Base-by-base conservation (phyloP, 75 land plant genomes). In the Ceratopteris richardii region DNA sequence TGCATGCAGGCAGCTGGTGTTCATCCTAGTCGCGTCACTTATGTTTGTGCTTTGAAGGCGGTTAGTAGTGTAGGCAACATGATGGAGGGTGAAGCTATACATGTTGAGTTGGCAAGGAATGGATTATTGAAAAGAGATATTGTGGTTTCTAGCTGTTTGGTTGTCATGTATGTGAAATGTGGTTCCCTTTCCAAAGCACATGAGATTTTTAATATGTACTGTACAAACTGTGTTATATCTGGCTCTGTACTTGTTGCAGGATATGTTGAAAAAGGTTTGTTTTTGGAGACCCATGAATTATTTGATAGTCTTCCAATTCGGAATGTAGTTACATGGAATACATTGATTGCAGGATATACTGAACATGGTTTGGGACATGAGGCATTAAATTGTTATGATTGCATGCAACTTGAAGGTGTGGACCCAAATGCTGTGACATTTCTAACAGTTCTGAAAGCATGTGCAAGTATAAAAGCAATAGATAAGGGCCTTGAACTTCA, bases 261-360 rank as follows among this genome's bases (percentile, higher is more conserved):
- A 50, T 50, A 6, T 50, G 51, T 11, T 6, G 9, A 50, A 11
- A 3, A 50, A 21, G 51, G 51, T 6, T 50, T 24, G 12, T 4
- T 50, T 50, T 20, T 24, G 25, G 51, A 50, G 25, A 11, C 51
- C 6, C 24, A 50, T 3, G 11, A 11, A 11, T 20, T 24, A 50
- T 50, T 50, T 11, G 51, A 50, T 11, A 50, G 12, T 6, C 25
- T 31, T 19, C 59, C 59, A 26, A 17, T 27, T 13, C 27, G 44
- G 19, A 57, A 60, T 39, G 54, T 60, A 3, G 9, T 60, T 29
- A 2, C 62, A 41, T 60, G 62, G 62, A 60, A 40, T 14, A 26
- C 28, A 1, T 36, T 60, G 62, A 60, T 60, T 60, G 62, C 62
- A 36, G 55, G 62, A 14, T 43, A 43, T 39, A 13, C 62, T 7